phyloP scores from a whole-genome alignment of 2,329 filamentous ascomycete species.

The Thelonectria blattea region DNA sequence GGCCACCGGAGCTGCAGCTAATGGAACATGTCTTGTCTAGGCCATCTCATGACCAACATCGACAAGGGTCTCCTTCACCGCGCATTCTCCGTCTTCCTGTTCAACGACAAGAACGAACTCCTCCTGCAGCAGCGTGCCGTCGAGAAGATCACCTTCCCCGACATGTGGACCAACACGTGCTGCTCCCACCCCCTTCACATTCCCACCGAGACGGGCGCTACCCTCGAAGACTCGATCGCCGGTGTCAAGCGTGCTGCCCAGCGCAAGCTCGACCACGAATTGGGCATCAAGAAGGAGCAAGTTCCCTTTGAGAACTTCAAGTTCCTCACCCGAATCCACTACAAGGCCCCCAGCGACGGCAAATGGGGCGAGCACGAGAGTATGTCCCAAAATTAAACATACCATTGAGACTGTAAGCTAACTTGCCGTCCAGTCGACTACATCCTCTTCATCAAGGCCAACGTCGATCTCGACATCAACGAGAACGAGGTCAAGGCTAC shows the following conservation, averaged over 20 bases:
- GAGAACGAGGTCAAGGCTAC: conserved; percentile 88
- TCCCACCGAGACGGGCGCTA: conserved; percentile 86
- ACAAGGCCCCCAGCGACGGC: conserved; percentile 94
- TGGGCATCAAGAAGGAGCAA: conserved; percentile 88
- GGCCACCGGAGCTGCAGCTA: conserved; percentile 13
- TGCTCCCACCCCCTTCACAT: conserved; percentile 96
- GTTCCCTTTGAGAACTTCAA: conserved; percentile 90
- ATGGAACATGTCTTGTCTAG: conserved; percentile 51
- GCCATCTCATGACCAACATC: conserved; percentile 99
- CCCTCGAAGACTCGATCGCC: conserved; percentile 77
- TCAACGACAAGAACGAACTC: conserved; percentile 90
- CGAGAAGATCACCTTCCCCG: conserved; percentile 98
- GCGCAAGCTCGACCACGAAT: conserved; percentile 91
- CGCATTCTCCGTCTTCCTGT: conserved; percentile 97
- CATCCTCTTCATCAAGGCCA: conserved; percentile 96
- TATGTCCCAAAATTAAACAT: conserved; percentile 53
- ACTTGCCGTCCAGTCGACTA: conserved; percentile 76
- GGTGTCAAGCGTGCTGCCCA: conserved; percentile 92
- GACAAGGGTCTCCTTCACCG: conserved; percentile 94
- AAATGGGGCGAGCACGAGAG: conserved; percentile 99
- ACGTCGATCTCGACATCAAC: conserved; percentile 83
- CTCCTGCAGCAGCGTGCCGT: conserved; percentile 93
- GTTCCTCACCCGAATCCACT: conserved; percentile 96
- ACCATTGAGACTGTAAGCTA: conserved; percentile 7
- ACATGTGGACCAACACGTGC: conserved; percentile 99